These are phyloP conservation scores for Ilex asprella DNA, from an alignment of 257 asterid genomes.

Conservation along the genomic window DNA sequence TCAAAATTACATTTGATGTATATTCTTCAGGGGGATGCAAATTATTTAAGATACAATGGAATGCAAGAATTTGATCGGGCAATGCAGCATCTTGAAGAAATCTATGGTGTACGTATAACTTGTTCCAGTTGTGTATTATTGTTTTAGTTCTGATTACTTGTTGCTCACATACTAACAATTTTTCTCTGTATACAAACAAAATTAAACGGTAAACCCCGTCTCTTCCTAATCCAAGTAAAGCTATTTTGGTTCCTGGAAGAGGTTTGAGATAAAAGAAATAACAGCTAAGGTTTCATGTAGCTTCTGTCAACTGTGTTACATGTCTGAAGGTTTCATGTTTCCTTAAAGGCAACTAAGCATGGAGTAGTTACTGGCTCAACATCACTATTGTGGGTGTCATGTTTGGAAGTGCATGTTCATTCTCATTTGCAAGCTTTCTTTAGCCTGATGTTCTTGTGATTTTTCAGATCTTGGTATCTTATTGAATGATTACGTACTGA, in stretches of 20 bases:
- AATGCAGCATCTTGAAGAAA: conserved; percentile 92
- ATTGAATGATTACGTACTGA: neutral
- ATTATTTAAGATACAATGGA: conserved; percentile 65
- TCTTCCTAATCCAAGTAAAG: no score
- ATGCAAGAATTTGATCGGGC: conserved; percentile 95
- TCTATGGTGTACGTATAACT: conserved; percentile 56
- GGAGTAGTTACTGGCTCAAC: no score
- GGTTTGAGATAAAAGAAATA: no score
- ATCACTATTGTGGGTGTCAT: no score
- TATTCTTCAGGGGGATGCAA: conserved; percentile 80
- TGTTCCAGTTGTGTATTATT: conserved; percentile 13
- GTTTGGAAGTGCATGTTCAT: no score
- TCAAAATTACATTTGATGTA: conserved; percentile 18
- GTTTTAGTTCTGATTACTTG: conserved; percentile 2
- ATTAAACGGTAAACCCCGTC: no score
- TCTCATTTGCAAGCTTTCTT: neutral
- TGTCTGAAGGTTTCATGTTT: no score
- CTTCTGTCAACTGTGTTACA: no score
- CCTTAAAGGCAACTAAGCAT: no score
- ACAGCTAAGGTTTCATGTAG: no score
- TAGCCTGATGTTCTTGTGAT: neutral
- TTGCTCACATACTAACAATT: neutral
- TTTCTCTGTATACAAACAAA: no score
- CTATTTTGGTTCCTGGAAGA: no score
- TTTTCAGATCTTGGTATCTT: neutral